Percentiles rank a stretch among this genome's conserved stretches.
Evolutionary conservation across 768 basidiomycete species (phyloP).

Genomic region (Tylopilus subfusipes): DNA sequence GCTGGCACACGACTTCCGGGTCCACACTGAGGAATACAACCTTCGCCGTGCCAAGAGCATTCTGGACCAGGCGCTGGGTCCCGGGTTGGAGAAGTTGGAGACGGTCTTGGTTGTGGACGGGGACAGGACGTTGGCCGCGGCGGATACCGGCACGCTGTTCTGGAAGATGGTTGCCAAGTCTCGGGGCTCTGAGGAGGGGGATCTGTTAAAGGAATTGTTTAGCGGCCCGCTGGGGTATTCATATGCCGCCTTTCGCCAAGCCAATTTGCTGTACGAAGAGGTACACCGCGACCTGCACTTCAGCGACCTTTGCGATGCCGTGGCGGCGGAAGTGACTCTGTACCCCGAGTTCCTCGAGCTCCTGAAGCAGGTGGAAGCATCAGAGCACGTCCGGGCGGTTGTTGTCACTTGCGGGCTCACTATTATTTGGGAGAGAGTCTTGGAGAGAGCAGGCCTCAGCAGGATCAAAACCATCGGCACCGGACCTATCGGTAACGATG

Average conservation of each 20-base stretch:
- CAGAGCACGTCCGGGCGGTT: slow-evolving; percentile 14
- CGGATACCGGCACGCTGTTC: slow-evolving; percentile 10
- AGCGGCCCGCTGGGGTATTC: slow-evolving; percentile 13
- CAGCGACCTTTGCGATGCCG: slow-evolving; percentile 12
- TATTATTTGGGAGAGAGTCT: slow-evolving; percentile 9
- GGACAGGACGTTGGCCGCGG: slow-evolving; percentile 12
- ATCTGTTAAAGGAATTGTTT: slow-evolving; percentile 11
- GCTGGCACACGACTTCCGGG: slow-evolving; percentile 9
- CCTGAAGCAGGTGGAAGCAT: slow-evolving; percentile 17
- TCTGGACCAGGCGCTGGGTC: slow-evolving; percentile 13
- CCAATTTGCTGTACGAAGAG: slow-evolving; percentile 9
- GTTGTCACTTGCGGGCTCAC: slow-evolving; percentile 14
- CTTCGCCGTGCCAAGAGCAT: slow-evolving; percentile 11
- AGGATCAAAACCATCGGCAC: slow-evolving; percentile 10
- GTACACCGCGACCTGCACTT: slow-evolving; percentile 11
- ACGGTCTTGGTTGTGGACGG: slow-evolving; percentile 11
- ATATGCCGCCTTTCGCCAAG: slow-evolving; percentile 13
- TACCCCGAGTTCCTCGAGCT: slow-evolving; percentile 15
- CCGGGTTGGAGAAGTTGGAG: slow-evolving; percentile 12
- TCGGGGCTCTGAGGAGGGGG: slow-evolving; percentile 11
- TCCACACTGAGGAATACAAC: slow-evolving; percentile 12
- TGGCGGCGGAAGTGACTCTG: slow-evolving; percentile 12
- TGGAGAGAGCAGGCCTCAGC: slow-evolving; percentile 16
- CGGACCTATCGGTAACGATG: slow-evolving; percentile 8
- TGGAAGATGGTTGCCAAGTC: slow-evolving; percentile 11